Percentiles rank a stretch among this genome's conserved stretches.
These are phyloP conservation scores for Rhodotorula sp. DNA, from an alignment of 1,284 basidiomycete genomes.

Conservation along the genomic window DNA sequence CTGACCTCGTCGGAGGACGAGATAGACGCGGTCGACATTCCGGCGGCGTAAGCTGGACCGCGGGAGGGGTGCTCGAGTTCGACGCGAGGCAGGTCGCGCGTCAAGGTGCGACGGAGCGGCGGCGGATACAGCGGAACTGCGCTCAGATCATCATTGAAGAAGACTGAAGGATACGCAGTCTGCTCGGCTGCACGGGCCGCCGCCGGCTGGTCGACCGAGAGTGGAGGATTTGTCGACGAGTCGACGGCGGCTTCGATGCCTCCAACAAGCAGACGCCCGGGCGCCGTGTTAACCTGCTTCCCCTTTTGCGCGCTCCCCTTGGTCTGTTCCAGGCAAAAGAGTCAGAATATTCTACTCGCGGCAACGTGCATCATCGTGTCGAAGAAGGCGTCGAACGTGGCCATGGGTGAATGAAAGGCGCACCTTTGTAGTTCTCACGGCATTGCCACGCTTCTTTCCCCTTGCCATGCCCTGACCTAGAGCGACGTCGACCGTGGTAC, in stretches of 20 bases:
- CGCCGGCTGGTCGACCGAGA: not conserved
- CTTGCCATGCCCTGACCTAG: not conserved
- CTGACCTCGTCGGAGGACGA: not conserved
- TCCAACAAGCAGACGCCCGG: no score
- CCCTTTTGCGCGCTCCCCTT: not conserved
- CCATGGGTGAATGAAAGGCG: not conserved
- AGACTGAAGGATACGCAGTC: not conserved
- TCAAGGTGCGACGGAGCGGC: not conserved
- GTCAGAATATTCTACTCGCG: not conserved
- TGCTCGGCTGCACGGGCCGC: not conserved
- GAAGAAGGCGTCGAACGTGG: not conserved
- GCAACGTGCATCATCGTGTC: not conserved
- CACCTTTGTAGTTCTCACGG: not conserved
- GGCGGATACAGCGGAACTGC: not conserved
- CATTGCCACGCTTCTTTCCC: conserved; percentile 3
- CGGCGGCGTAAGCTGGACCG: not conserved
- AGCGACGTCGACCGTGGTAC: not conserved
- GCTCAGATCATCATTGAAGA: conserved; percentile 4
- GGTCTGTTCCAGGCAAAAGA: not conserved
- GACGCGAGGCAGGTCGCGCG: conserved; percentile 3
- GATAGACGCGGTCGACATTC: not conserved
- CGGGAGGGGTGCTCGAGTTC: conserved; percentile 2
- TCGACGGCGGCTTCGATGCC: no score
- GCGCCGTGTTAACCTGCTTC: no score
- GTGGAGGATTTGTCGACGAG: not conserved